Conservation (phyloP, 2,329 filamentous ascomycete genomes). For the Xylariales sp. region DNA sequence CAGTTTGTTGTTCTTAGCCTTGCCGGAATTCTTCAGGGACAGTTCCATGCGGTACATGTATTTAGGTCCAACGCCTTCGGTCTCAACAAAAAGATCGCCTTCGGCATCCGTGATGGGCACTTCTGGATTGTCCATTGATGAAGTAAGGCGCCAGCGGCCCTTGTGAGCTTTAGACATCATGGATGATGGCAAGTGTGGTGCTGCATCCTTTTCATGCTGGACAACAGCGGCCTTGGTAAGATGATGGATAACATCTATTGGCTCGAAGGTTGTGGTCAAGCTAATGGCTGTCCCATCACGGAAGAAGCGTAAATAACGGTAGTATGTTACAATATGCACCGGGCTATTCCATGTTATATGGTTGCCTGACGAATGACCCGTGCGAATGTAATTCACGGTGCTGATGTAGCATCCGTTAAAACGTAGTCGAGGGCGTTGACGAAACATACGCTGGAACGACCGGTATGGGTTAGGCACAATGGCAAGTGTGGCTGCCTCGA, state of each 20-base stretch:
- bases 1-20: constrained; percentile 78
- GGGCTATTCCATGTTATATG: constrained; percentile 74
- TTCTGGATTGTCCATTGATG: constrained; percentile 23
- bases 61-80: constrained; percentile 71
- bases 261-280: constrained; percentile 76
- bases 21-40: constrained; percentile 59
- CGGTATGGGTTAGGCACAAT: constrained; percentile 41
- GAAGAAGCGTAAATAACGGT: constrained; percentile 93
- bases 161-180: constrained; percentile 67
- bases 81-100: constrained; percentile 76
- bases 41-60: constrained; percentile 86
- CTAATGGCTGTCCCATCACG: constrained; percentile 81
- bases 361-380: constrained; percentile 68
- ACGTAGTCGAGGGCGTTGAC: constrained; percentile 75
- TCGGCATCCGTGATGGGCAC: constrained; percentile 41
- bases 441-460: constrained; percentile 68
- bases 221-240: constrained; percentile 67
- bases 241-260: constrained; percentile 81
- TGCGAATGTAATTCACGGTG: constrained; percentile 89
- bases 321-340: constrained; percentile 96
- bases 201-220: constrained; percentile 31
- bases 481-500: constrained; percentile 30
- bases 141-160: constrained; percentile 45
- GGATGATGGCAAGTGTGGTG: constrained; percentile 37
- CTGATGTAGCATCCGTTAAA: constrained; percentile 97